A percentile compares a stretch with the other conserved stretches of the same genome.
Evolutionary conservation across 2,329 filamentous ascomycete species (phyloP).

Genomic region (Helotiales sp.): DNA sequence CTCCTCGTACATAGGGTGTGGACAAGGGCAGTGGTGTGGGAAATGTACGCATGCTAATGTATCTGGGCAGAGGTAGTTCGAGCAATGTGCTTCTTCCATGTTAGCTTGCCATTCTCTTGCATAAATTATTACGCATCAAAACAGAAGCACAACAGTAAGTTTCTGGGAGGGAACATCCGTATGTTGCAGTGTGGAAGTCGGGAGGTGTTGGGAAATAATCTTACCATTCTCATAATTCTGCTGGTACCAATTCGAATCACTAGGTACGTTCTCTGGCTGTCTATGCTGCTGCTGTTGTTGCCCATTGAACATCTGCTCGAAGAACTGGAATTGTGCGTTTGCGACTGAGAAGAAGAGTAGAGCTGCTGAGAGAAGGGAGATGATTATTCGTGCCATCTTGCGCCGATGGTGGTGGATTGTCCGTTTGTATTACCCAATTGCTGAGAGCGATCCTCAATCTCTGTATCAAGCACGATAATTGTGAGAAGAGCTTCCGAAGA

Average conservation of each 20-base stretch:
- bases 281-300: conserved; percentile 44
- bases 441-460: not conserved
- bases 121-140: not conserved
- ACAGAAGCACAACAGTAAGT: not conserved
- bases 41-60: conserved; percentile 95
- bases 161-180: not conserved
- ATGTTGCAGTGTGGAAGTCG: not conserved
- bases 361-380: conserved; percentile 44
- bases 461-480: too few species aligned
- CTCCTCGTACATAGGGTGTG: conserved; percentile 74
- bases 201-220: conserved; percentile 33
- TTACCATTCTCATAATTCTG: conserved; percentile 69
- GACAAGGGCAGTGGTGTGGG: conserved; percentile 94
- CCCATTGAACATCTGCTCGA: conserved; percentile 92
- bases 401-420: not conserved
- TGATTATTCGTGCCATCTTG: conserved; percentile 31
- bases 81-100: conserved; percentile 67
- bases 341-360: conserved; percentile 59
- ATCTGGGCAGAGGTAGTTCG: conserved; percentile 91
- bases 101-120: not conserved
- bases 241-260: conserved; percentile 80
- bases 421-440: not conserved
- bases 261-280: conserved; percentile 73
- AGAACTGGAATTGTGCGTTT: conserved; percentile 90
- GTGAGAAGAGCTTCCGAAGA: not conserved